Conservation (phyloP, 805 yeast genomes). For the Zygosaccharomyces rouxii region DNA sequence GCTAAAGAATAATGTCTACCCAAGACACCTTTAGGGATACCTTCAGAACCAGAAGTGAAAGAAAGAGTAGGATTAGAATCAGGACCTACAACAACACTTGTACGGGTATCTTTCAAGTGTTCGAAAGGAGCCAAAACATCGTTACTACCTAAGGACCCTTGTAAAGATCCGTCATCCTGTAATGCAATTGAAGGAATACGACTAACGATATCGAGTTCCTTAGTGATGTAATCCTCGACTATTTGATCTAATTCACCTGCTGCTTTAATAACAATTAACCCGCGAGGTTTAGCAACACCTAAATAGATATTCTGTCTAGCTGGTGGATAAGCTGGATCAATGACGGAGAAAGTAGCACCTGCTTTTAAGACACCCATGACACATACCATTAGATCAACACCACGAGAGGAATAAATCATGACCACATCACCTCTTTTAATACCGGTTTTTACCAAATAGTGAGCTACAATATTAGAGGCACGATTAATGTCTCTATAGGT, state of each 20-base stretch:
- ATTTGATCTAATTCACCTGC: conserved; percentile 79
- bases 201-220: conserved; percentile 68
- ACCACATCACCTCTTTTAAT: conserved; percentile 90
- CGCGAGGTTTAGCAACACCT: conserved; percentile 89
- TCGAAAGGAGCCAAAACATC: conserved; percentile 52
- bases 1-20: conserved; percentile 97
- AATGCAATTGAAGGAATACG: conserved; percentile 74
- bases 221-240: conserved; percentile 71
- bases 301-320: conserved; percentile 93
- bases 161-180: conserved; percentile 66
- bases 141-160: conserved; percentile 43
- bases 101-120: conserved; percentile 48
- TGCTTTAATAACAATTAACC: conserved; percentile 81
- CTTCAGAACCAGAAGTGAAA: conserved; percentile 97
- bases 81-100: conserved; percentile 94
- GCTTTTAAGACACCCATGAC: conserved; percentile 98
- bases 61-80: conserved; percentile 95
- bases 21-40: conserved; percentile 96
- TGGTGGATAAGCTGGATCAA: conserved; percentile 98
- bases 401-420: conserved; percentile 96
- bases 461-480: conserved; percentile 90
- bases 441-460: conserved; percentile 76
- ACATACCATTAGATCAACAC: conserved; percentile 94
- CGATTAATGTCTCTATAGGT: conserved; percentile 84
- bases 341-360: conserved; percentile 97